Evolutionary conservation across 164 flowering plant genomes (phyloP).

Genomic region (Kingdonia uniflora): DNA sequence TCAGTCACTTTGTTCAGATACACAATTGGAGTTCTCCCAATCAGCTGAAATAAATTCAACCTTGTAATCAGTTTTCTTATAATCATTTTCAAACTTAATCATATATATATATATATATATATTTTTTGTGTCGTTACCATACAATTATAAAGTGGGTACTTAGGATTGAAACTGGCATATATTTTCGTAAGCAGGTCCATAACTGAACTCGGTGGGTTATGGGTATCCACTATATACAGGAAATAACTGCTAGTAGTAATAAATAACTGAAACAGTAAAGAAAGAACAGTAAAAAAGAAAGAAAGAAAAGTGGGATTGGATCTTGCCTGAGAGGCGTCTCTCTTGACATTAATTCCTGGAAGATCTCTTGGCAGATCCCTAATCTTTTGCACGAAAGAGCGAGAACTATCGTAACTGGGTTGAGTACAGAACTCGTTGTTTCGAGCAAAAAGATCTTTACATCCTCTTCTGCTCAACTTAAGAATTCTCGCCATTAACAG

Average conservation of each 20-base stretch:
- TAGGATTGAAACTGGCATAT: too few relatives aligned
- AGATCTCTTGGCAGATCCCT: constrained; percentile 16
- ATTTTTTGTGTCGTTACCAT: too few relatives aligned
- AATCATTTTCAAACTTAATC: too few relatives aligned
- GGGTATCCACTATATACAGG: too few relatives aligned
- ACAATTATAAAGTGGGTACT: too few relatives aligned
- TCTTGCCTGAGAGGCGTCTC: constrained; percentile 13
- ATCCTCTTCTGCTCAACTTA: constrained; percentile 10
- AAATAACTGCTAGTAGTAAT: too few relatives aligned
- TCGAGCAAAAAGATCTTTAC: background rate
- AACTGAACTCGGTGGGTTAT: too few relatives aligned
- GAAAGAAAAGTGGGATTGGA: too few relatives aligned
- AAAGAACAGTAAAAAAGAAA: too few relatives aligned
- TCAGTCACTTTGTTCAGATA: constrained; percentile 83
- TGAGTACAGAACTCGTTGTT: constrained; percentile 4
- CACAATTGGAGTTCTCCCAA: constrained; percentile 85
- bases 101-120: background rate
- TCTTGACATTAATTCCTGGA: constrained; percentile 17
- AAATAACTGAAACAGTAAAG: too few relatives aligned
- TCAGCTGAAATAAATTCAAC: constrained; percentile 63
- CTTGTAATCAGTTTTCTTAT: too few relatives aligned
- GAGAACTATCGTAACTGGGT: constrained; percentile 1
- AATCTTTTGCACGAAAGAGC: constrained; percentile 9
- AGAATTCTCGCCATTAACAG: constrained; percentile 11
- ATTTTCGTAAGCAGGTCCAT: too few relatives aligned